phyloP scores from a whole-genome alignment of 2,329 filamentous ascomycete species.

The Rhinocladiella similis region DNA sequence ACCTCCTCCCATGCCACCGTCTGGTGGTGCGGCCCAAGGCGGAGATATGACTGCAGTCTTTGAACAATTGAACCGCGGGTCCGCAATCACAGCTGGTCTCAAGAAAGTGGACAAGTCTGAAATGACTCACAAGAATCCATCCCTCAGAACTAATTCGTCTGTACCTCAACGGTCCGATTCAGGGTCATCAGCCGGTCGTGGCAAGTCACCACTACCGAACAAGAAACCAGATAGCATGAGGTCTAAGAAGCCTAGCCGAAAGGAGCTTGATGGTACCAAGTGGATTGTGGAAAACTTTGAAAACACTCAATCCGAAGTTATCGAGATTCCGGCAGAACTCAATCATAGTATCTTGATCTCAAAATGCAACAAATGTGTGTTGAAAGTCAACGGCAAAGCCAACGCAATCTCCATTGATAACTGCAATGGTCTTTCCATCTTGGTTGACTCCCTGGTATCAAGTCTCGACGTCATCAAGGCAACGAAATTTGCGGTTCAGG shows the following conservation, averaged over 20 bases:
- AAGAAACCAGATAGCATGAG: slow-evolving; percentile 86
- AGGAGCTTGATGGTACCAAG: slow-evolving; percentile 83
- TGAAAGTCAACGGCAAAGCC: slow-evolving; percentile 88
- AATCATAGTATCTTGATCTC: slow-evolving; percentile 90
- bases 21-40: slow-evolving; percentile 45
- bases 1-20: slow-evolving; percentile 63
- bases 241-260: slow-evolving; percentile 75
- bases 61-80: slow-evolving; percentile 84
- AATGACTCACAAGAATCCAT: slow-evolving; percentile 99
- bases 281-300: slow-evolving; percentile 97
- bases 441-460: slow-evolving; percentile 86
- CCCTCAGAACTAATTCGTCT: slow-evolving; percentile 70
- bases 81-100: slow-evolving; percentile 81
- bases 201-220: slow-evolving; percentile 83
- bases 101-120: slow-evolving; percentile 92
- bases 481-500: slow-evolving; percentile 89
- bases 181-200: slow-evolving; percentile 56
- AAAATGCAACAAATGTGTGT: slow-evolving; percentile 84
- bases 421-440: slow-evolving; percentile 76
- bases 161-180: slow-evolving; percentile 62
- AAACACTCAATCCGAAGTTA: slow-evolving; percentile 63
- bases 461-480: slow-evolving; percentile 95
- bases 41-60: slow-evolving; percentile 85
- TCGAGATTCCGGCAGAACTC: slow-evolving; percentile 79
- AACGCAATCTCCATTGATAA: slow-evolving; percentile 98